These are phyloP conservation scores for Herpotrichia juniperi DNA, from an alignment of 2,329 filamentous ascomycete species.

Conservation along the genomic window DNA sequence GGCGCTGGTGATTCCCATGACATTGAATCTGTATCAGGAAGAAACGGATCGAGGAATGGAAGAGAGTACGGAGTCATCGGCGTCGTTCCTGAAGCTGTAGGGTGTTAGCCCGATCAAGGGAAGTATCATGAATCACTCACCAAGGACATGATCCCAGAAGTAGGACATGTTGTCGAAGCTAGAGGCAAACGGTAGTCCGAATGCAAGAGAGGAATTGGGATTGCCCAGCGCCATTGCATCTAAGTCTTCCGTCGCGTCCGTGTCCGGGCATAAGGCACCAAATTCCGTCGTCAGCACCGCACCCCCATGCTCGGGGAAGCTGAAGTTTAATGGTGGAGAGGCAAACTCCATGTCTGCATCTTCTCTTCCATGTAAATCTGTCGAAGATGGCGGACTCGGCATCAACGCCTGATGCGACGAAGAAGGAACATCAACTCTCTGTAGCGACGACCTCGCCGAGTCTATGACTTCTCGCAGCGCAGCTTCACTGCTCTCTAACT, in stretches of 20 bases:
- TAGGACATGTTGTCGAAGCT: slow-evolving; percentile 6
- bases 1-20: slow-evolving; percentile 1
- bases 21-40: not conserved
- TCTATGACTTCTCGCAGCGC: slow-evolving; percentile 10
- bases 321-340: not conserved
- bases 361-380: not conserved
- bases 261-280: not conserved
- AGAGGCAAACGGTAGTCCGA: slow-evolving; percentile 6
- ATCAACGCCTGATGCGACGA: not conserved
- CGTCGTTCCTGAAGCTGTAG: not conserved
- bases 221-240: slow-evolving; percentile 1
- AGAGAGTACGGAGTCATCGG: not conserved
- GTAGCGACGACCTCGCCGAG: slow-evolving; percentile 10
- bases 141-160: slow-evolving; percentile 8
- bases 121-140: not conserved
- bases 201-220: slow-evolving; percentile 7
- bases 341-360: not conserved
- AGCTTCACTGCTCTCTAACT: slow-evolving; percentile 6
- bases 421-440: slow-evolving; percentile 3
- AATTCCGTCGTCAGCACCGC: not conserved
- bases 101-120: not conserved
- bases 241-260: not conserved
- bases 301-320: not conserved
- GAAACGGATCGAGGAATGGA: slow-evolving; percentile 6
- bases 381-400: not conserved